Conservation (phyloP, 768 basidiomycete genomes). For the Boletus fagicola region DNA sequence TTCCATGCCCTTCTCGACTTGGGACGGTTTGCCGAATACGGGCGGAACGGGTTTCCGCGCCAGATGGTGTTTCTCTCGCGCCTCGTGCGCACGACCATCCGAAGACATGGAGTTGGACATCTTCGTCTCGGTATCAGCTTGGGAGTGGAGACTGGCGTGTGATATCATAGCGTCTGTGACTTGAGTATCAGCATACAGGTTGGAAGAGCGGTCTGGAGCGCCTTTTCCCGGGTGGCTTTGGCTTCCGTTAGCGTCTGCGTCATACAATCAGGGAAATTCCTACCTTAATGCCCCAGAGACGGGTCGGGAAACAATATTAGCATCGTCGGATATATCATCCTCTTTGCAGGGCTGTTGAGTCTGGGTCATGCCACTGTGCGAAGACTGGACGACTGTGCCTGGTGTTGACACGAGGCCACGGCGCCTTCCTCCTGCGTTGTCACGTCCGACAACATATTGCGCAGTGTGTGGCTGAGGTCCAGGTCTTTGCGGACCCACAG, state of each 20-base stretch:
- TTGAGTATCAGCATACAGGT: background rate
- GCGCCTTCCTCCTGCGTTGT: background rate
- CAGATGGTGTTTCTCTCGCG: background rate
- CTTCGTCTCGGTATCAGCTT: background rate
- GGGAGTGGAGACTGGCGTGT: background rate
- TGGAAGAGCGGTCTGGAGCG: background rate
- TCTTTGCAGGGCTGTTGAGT: background rate
- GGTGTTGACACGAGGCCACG: background rate
- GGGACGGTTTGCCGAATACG: background rate
- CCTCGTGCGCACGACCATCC: background rate
- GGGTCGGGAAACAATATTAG: background rate
- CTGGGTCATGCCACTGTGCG: background rate
- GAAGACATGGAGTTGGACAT: background rate
- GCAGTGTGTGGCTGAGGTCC: background rate
- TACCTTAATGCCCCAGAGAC: constrained; percentile 1
- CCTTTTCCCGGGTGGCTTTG: background rate
- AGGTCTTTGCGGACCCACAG: background rate
- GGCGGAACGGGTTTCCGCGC: background rate
- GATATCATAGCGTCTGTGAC: background rate
- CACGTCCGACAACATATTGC: background rate
- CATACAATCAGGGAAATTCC: background rate
- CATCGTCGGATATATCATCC: background rate
- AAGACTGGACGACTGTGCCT: background rate
- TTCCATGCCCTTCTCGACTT: background rate
- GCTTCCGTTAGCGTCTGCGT: constrained; percentile 1